Conservation (phyloP, 1,139 yeast genomes). For the Candida glucosophila region DNA sequence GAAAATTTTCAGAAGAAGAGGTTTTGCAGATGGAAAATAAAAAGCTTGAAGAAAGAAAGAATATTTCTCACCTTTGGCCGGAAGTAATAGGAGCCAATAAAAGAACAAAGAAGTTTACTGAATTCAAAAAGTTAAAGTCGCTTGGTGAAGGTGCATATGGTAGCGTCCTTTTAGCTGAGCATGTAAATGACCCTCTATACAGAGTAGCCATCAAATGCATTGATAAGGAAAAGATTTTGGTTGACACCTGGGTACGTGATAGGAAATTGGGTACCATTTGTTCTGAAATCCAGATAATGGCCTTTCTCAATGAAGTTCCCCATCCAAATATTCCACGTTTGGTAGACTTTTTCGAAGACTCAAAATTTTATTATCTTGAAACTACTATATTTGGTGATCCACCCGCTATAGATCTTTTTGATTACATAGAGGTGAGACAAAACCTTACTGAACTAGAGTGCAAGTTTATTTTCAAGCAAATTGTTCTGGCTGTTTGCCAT, state of each 20-base stretch:
- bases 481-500: slow-evolving; percentile 70
- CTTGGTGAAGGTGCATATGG: slow-evolving; percentile 98
- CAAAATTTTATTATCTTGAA: slow-evolving; percentile 78
- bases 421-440: slow-evolving; percentile 75
- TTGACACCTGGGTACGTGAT: slow-evolving; percentile 96
- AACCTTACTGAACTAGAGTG: slow-evolving; percentile 74
- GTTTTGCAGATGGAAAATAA: slow-evolving; percentile 38
- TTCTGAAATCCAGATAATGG: slow-evolving; percentile 87
- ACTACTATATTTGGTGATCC: slow-evolving; percentile 83
- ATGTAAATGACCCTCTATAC: slow-evolving; percentile 52
- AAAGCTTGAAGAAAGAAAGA: slow-evolving; percentile 24
- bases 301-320: slow-evolving; percentile 61
- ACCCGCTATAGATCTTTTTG: slow-evolving; percentile 89
- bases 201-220: slow-evolving; percentile 80
- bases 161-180: slow-evolving; percentile 74
- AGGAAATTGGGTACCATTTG: slow-evolving; percentile 88
- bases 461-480: slow-evolving; percentile 68
- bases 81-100: slow-evolving; percentile 48
- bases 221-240: slow-evolving; percentile 83
- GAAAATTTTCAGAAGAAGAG: slow-evolving; percentile 26
- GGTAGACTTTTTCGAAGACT: slow-evolving; percentile 88
- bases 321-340: slow-evolving; percentile 83
- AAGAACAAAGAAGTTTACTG: slow-evolving; percentile 60
- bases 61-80: slow-evolving; percentile 42
- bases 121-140: slow-evolving; percentile 61